Conservation (phyloP, 129 eudicot species). For the Centrapalus pauciflorus region DNA sequence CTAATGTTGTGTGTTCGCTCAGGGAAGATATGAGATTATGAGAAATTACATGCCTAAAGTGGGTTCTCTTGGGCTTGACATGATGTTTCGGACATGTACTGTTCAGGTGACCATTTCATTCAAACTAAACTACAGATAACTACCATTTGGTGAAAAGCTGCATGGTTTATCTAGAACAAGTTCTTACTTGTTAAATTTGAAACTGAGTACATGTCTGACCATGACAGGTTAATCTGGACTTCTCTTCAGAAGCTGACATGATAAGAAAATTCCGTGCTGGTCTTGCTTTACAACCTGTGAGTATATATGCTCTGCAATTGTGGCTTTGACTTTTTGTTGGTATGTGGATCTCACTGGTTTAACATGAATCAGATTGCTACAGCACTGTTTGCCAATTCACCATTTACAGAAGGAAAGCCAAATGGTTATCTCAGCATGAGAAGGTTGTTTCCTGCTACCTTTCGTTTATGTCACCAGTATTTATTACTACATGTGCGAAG, state of each 20-base stretch:
- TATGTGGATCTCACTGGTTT: conserved; percentile 23
- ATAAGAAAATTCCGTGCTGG: conserved; percentile 95
- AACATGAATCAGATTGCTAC: conserved; percentile 80
- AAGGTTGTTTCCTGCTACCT: conserved; percentile 43
- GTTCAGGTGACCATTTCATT: conserved; percentile 62
- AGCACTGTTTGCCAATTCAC: conserved; percentile 94
- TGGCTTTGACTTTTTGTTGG: neutral
- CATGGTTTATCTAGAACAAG: neutral
- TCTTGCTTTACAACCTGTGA: conserved; percentile 97
- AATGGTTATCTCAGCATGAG: conserved; percentile 98
- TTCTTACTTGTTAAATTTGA: neutral
- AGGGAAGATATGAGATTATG: conserved; percentile 96
- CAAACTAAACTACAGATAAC: neutral
- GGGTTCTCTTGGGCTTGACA: conserved; percentile 93
- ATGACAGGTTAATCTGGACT: conserved; percentile 87
- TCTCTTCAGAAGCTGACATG: conserved; percentile 98
- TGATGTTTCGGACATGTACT: conserved; percentile 97
- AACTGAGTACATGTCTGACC: neutral
- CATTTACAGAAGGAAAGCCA: conserved; percentile 94
- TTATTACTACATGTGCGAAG: neutral
- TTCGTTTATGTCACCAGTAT: neutral
- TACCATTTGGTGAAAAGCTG: neutral
- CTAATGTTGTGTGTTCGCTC: conserved; percentile 38
- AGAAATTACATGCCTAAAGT: conserved; percentile 97
- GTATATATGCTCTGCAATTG: conserved; percentile 28